Evolutionary conservation across 768 basidiomycete genomes (phyloP).

Genomic region (Sporobolomyces phaffii): DNA sequence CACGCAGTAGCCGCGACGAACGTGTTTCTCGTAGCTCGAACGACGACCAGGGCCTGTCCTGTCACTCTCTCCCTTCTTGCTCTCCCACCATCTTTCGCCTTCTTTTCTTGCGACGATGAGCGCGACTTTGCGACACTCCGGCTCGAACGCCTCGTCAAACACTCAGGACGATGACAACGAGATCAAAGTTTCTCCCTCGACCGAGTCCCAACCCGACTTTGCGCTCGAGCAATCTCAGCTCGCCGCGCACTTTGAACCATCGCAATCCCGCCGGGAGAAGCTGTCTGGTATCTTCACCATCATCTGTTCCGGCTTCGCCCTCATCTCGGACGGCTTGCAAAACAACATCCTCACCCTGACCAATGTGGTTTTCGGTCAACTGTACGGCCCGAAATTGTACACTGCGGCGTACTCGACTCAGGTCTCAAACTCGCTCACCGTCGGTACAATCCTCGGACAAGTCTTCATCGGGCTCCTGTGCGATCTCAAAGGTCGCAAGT

Average conservation of each 20-base stretch:
- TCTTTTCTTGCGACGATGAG: not conserved
- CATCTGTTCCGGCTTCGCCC: conserved; percentile 59
- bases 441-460: conserved; percentile 56
- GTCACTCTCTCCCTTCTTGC: not conserved
- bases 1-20: not conserved
- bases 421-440: conserved; percentile 64
- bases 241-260: not conserved
- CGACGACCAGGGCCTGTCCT: not conserved
- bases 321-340: conserved; percentile 58
- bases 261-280: conserved; percentile 44
- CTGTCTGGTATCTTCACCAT: conserved; percentile 63
- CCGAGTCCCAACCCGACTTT: not conserved
- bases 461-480: conserved; percentile 56
- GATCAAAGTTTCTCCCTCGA: not conserved
- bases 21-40: not conserved
- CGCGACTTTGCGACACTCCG: not conserved
- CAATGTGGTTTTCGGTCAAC: conserved; percentile 61
- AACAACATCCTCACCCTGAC: conserved; percentile 53
- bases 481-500: conserved; percentile 67
- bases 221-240: not conserved
- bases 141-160: conserved; percentile 3
- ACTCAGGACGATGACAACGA: not conserved
- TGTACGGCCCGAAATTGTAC: conserved; percentile 59
- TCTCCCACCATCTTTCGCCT: not conserved
- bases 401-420: conserved; percentile 60